phyloP scores from a whole-genome alignment of 2,329 filamentous ascomycete genomes.

The Tolypocladium endophyticum region DNA sequence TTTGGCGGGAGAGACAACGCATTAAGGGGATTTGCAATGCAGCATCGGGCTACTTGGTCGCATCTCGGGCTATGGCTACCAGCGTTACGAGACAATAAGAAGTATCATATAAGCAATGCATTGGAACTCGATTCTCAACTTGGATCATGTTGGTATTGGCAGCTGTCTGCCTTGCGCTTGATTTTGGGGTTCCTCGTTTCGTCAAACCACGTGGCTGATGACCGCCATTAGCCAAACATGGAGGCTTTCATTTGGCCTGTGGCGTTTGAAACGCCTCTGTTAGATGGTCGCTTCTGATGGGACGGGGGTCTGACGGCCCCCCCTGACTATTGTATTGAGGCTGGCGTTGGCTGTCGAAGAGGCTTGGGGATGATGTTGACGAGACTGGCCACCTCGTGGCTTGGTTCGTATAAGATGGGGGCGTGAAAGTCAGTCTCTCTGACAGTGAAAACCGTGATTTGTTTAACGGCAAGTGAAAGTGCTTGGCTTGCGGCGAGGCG shows the following conservation, averaged over 20 bases:
- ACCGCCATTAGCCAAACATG: neutral
- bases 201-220: neutral
- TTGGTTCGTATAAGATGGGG: neutral
- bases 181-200: neutral
- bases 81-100: neutral
- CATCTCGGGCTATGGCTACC: neutral
- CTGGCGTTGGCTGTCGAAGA: neutral
- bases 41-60: neutral
- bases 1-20: neutral
- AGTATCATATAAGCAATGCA: neutral
- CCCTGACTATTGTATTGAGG: too few relatives aligned
- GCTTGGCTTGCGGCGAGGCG: neutral
- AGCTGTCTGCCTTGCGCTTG: neutral
- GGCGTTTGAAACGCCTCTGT: neutral
- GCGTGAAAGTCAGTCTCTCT: neutral
- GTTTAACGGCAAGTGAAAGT: neutral
- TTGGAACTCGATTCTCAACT: neutral
- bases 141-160: neutral
- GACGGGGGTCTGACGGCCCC: neutral
- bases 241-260: neutral
- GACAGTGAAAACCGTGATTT: neutral
- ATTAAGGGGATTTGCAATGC: neutral
- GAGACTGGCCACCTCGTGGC: neutral
- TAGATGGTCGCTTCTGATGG: neutral
- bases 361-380: neutral